Base-by-base conservation (phyloP, 164 flowering plant genomes). In the Echeveria elegans region DNA sequence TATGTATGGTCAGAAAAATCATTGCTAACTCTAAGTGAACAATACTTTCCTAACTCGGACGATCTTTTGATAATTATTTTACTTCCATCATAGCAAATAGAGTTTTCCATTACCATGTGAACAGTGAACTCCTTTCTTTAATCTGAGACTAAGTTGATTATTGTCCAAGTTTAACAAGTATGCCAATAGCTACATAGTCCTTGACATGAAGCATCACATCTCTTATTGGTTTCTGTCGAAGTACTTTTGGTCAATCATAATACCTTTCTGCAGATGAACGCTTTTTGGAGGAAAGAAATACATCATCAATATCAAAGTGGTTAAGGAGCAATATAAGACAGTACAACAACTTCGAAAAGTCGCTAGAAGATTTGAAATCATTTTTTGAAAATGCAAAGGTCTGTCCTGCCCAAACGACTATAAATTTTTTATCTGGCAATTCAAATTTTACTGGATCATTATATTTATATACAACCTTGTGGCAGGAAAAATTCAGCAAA, bases 301-400 rank as follows among this genome's bases (percentile, higher is more conserved):
- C 75, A 31, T 75, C 81, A 21, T 77, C 80, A 70, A 75, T 94
- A 72, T 94, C 99, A 68, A 91, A 94, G 80, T 94, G 98, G 98
- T 78, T 94, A 26, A 84, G 88, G 80, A 87, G 81, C 61, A 85
- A 92, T 56, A 79, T 94, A 58, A 85, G 77, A 74, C 83, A 79
- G 65, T 82, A 83, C 71, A 82, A 81, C 63, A 80, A 66, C 78
- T 88, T 88, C 71, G 87, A 85, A 40, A 68, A 60, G 73, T 77
- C 95, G 62, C 38, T 91, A 2, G 83, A 84, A 61, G 87, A 74
- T 16, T 64, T 94, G 64, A 76, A 72, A 72, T 76, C 83, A 15
- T 94, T 90, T 79, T 93, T 86, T 78, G 72, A 66, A 48, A 76
- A 78, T 71, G 83, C 72, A 65, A 83, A 91, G 96, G 98, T 94